Conservation (phyloP, 2,329 filamentous ascomycete genomes). For the Penicillium occitanis region DNA sequence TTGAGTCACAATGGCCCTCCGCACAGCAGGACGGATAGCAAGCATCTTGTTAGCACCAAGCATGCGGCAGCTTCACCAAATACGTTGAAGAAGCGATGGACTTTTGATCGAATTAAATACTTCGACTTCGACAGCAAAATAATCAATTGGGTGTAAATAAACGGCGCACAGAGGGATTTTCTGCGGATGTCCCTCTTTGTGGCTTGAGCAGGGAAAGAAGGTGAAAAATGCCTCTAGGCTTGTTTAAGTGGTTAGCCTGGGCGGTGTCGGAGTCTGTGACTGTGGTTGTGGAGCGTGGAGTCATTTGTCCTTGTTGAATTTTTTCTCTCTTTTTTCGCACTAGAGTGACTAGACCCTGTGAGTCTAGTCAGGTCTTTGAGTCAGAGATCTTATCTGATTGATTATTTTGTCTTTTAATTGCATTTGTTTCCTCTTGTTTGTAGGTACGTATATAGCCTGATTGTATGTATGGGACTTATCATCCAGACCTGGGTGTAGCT, state of each 20-base stretch:
- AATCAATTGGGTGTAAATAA: conserved; percentile 16
- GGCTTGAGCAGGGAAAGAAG: not conserved
- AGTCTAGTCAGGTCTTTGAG: not conserved
- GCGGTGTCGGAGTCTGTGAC: conserved; percentile 1
- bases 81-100: not conserved
- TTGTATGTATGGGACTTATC: not conserved
- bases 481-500: not conserved
- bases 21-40: conserved; percentile 46
- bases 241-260: not conserved
- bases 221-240: conserved; percentile 8
- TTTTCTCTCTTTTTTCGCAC: not conserved
- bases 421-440: not conserved
- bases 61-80: conserved; percentile 41
- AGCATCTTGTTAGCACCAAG: conserved; percentile 42
- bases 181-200: not conserved
- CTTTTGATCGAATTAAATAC: not conserved
- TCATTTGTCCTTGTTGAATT: not conserved
- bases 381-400: conserved; percentile 5
- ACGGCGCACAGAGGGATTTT: conserved; percentile 13
- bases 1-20: conserved; percentile 44
- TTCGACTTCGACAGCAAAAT: not conserved
- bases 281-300: not conserved
- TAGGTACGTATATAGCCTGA: not conserved
- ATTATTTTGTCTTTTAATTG: not conserved
- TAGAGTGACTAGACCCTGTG: not conserved